Evolutionary conservation across 768 basidiomycete genomes (phyloP), one percentile per base, ranked within the genome.

Genomic region (Strobilomyces echinocephalus): DNA sequence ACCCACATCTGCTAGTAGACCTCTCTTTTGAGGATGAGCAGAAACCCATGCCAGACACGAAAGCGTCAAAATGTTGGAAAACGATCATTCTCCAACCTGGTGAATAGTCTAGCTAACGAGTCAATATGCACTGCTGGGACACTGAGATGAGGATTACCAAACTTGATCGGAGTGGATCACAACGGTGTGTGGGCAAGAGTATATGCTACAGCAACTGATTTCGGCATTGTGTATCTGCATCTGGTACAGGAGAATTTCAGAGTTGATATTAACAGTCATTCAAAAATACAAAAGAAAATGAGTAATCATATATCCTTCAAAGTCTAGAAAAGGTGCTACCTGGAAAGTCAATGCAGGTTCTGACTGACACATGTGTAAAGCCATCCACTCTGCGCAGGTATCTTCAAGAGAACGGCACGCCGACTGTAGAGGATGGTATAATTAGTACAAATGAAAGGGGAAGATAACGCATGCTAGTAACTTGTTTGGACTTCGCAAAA

Each of bases 251-350:
- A n/a, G 20, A n/a, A 54, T 56, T 75, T 76, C 45, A 53, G 38
- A 15, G 45, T 28, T 30, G 21, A 51, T 50, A 39, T 55, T 24
- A 51, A 39, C 33, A 12, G 31, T 24, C 31, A 28, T 11, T 44
- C 31, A 12, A 42, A 14, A 43, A 31, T 16, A 26, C 31, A 12
- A 18, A 30, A 39, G 26, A 6, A 49, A 49, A n/a, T 52, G 44
- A 26, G 33, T 50, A 36, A 33, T 56, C 80, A 57, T 66, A 88
- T 86, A 84, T 54, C 84, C 77, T 43, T 76, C 77, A 46, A 84
- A 82, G 53, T 87, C 78, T n/a, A 85, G 65, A 55, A 76, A 81
- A 46, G 73, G 77, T 20, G 76, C 74, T 10, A 77, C 73, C 7
- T 88, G 65, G 58, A 78, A 80, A 10, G 81, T 66, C 36, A 70